Evolutionary conservation across 108 stramenopile genomes (phyloP).

Genomic region (Pseudonitzschia multiseries): DNA sequence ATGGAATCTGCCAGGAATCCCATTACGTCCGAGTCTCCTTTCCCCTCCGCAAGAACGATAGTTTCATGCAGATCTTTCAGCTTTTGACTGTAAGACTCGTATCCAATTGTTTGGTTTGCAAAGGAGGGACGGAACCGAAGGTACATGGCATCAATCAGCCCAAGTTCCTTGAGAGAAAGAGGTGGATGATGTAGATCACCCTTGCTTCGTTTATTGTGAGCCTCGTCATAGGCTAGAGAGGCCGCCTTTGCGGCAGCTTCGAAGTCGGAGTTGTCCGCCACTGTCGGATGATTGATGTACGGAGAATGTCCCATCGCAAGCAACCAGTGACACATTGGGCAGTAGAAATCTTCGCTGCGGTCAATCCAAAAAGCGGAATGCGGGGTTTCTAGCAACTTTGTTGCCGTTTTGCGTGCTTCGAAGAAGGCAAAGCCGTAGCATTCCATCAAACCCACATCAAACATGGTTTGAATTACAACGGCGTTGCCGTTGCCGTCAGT

Average conservation of each 20-base stretch:
- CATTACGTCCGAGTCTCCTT: conserved; percentile 1
- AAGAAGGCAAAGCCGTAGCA: conserved; percentile 10
- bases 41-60: not conserved
- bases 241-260: not conserved
- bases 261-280: not conserved
- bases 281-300: conserved; percentile 5
- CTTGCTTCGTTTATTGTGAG: not conserved
- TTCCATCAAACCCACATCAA: conserved; percentile 6
- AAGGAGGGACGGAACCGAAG: conserved; percentile 4
- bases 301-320: conserved; percentile 12
- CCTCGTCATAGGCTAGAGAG: not conserved
- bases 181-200: too few relatives aligned
- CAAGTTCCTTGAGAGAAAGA: conserved; percentile 13
- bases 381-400: not conserved
- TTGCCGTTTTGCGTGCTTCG: not conserved
- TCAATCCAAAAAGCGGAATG: not conserved
- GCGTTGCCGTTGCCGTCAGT: not conserved
- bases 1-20: conserved; percentile 7
- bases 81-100: not conserved
- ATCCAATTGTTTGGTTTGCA: conserved; percentile 7
- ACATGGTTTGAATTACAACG: not conserved
- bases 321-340: conserved; percentile 14
- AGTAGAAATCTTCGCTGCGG: not conserved
- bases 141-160: conserved; percentile 14
- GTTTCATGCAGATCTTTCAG: not conserved